Percentiles rank a stretch among this genome's conserved stretches.
Conservation (phyloP, 2,329 filamentous ascomycete species). For the Zasmidium citrigriseum region DNA sequence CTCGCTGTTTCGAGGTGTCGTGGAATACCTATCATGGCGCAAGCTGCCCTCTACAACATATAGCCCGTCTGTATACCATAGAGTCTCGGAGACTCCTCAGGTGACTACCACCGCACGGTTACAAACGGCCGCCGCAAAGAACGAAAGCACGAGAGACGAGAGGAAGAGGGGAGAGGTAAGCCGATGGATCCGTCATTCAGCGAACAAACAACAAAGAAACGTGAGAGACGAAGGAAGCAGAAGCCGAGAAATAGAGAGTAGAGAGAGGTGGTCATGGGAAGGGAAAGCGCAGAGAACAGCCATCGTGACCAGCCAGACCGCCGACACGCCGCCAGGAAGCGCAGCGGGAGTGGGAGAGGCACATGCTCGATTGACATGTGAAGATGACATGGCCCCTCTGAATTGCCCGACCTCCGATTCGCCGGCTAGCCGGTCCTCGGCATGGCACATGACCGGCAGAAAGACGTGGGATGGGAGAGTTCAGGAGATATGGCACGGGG, state of each 20-base stretch:
- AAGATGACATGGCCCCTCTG: not conserved
- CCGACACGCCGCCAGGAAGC: slow-evolving; percentile 2
- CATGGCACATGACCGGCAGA: not conserved
- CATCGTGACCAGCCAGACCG: slow-evolving; percentile 4
- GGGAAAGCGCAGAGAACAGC: not conserved
- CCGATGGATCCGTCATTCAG: slow-evolving; percentile 6
- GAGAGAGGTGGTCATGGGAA: not conserved
- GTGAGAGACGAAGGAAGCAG: not conserved
- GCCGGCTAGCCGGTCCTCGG: not conserved
- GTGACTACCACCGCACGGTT: not conserved
- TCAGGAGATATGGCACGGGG: not conserved
- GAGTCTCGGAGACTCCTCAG: not conserved
- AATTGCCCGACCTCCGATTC: not conserved
- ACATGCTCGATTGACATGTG: slow-evolving; percentile 6
- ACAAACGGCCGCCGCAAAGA: not conserved
- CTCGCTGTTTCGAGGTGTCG: not conserved
- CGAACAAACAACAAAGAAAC: not conserved
- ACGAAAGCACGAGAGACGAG: not conserved
- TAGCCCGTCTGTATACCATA: not conserved
- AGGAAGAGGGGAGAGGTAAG: not conserved
- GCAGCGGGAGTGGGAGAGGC: not conserved
- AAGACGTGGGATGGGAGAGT: slow-evolving; percentile 1
- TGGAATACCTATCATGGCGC: slow-evolving; percentile 19
- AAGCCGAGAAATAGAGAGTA: not conserved
- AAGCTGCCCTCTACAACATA: not conserved